Base-by-base conservation (phyloP, 768 basidiomycete species). In the Rhodotorula diobovata region DNA sequence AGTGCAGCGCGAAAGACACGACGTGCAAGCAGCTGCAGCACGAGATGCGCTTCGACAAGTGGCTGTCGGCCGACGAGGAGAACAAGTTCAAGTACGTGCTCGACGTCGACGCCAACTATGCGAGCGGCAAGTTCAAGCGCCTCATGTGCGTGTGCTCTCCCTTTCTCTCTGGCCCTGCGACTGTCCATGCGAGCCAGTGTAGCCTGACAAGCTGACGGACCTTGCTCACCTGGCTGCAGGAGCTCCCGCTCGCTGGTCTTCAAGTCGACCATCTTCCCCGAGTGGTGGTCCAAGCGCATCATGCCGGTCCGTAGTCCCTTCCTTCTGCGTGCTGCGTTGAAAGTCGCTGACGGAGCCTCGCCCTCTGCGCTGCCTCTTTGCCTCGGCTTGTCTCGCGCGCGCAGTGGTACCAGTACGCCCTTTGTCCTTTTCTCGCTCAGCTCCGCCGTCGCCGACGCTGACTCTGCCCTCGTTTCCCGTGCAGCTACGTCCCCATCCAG, bases 361-460 rank as follows among this genome's bases (percentile, higher is more conserved):
- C 41, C n/a, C 11, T 6, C 41, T 56, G 39, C 54, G 23, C 20
- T 21, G 12, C 16, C 12, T 18, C 39, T 53, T 2, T 11, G 18
- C 28, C 21, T 18, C 43, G 5, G 20, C 6, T 18, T 25, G 32
- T 43, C 25, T 30, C 11, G 4, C 21, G 2, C 14, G 3, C 43
- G 25, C 56, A 70, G 68, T 72, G 67, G 72, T 70, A 72, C 41
- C 61, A 68, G 62, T 69, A 25, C 45, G 53, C 48, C 41, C 39
- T 53, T 41, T 21, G n/a, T 60, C 43, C 55, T 2, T 32, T 39
- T 25, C 30, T 21, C 30, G 18, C 20, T 1, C 16, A 25, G 16
- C 20, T 25, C 34, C 57, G 35, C 43, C 0, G 15, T 20, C 20
- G 93, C 91, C 87, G 85, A 73, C 28, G 7, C 28, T 51, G 50